Conservation (phyloP, 2,329 filamentous ascomycete species). For the Neonectria ditissima region DNA sequence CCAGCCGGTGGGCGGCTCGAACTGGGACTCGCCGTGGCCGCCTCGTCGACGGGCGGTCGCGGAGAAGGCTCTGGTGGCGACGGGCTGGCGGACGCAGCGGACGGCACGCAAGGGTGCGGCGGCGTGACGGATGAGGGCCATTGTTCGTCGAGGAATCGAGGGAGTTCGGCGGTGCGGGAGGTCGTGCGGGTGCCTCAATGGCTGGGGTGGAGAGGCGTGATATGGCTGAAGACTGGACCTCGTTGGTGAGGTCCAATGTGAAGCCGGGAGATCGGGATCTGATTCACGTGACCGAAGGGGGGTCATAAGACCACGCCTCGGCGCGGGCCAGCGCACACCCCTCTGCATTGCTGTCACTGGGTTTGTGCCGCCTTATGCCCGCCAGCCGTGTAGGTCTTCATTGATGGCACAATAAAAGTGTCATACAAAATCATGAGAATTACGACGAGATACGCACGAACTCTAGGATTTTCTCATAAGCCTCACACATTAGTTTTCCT, state of each 20-base stretch:
- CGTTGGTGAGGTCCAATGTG: conserved; percentile 34
- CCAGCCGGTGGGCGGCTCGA: conserved; percentile 91
- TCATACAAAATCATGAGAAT: neutral
- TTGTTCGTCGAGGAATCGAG: conserved; percentile 40
- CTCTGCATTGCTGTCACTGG: neutral
- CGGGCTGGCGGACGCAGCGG: conserved; percentile 53
- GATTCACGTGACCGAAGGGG: conserved; percentile 39
- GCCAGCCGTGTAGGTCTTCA: neutral
- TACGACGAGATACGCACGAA: neutral
- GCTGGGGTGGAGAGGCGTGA: conserved; percentile 41
- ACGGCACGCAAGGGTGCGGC: conserved; percentile 52
- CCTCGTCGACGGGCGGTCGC: conserved; percentile 57
- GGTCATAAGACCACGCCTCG: conserved; percentile 24
- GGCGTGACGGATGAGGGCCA: conserved; percentile 53
- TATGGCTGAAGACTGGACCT: conserved; percentile 36
- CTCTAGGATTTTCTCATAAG: neutral
- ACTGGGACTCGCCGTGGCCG: conserved; percentile 74
- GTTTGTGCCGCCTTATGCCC: neutral
- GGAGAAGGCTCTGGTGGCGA: conserved; percentile 56
- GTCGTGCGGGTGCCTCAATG: conserved; percentile 46
- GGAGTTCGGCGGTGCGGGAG: conserved; percentile 38
- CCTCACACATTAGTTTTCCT: neutral
- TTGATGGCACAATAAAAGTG: neutral
- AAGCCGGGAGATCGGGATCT: conserved; percentile 40
- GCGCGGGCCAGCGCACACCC: conserved; percentile 16